Evolutionary conservation across 192 early-diverging fungal species (phyloP).

Genomic region (Backusella circina): DNA sequence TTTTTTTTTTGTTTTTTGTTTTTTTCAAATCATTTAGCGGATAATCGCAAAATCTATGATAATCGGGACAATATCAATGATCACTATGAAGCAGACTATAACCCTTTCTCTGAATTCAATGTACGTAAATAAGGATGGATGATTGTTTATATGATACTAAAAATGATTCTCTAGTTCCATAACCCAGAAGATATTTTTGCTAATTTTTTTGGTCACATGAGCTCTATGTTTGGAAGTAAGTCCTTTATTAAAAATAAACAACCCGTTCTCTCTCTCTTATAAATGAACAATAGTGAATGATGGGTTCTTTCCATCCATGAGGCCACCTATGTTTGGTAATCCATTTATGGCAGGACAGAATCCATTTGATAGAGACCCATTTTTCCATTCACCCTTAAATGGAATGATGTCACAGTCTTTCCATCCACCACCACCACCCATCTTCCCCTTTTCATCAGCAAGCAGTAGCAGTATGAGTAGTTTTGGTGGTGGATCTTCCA

Average conservation of each 20-base stretch:
- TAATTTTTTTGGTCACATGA: conserved; percentile 7
- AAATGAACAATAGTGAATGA: conserved; percentile 1
- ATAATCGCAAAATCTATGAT: conserved; percentile 1
- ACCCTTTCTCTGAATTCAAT: conserved; percentile 3
- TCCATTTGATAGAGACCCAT: background rate
- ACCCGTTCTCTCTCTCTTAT: background rate
- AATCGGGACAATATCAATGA: background rate
- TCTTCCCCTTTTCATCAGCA: background rate
- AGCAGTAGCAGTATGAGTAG: background rate
- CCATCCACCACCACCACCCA: background rate
- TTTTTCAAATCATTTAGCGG: conserved; percentile 7
- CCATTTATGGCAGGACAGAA: background rate
- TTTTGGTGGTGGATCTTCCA: background rate
- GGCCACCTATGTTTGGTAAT: background rate
- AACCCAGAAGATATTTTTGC: conserved; percentile 6
- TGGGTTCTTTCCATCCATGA: background rate
- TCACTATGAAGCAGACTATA: background rate
- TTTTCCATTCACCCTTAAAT: background rate
- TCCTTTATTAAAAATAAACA: background rate
- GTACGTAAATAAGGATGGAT: background rate
- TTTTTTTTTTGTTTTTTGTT: background rate
- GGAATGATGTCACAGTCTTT: background rate
- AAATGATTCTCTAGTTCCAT: background rate
- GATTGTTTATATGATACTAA: background rate
- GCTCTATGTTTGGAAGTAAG: background rate